Conservation (phyloP, 176 grass and related monocot species). For the Lolium rigidum region DNA sequence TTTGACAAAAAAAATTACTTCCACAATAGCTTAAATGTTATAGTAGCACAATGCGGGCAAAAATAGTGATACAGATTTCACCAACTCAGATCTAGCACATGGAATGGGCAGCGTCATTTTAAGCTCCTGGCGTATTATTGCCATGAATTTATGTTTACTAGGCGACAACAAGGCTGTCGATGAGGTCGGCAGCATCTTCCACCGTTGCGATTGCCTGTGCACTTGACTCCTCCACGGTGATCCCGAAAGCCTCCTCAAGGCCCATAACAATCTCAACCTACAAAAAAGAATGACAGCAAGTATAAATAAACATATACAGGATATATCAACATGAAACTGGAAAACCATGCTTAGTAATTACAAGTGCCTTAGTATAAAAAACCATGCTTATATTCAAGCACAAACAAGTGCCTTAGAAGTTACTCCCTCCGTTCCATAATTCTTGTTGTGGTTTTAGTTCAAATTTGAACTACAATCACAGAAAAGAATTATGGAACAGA, state of each 20-base stretch:
- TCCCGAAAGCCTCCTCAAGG: slow-evolving; percentile 60
- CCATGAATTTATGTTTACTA: background rate
- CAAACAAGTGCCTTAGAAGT: background rate
- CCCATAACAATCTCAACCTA: slow-evolving; percentile 72
- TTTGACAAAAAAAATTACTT: background rate
- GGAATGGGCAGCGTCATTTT: slow-evolving; percentile 7
- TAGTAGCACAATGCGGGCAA: background rate
- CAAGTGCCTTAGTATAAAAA: no score
- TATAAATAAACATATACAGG: no score
- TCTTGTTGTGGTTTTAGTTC: no score
- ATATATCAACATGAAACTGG: background rate
- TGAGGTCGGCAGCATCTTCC: slow-evolving; percentile 62
- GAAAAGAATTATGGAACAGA: no score
- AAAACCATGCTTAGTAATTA: background rate
- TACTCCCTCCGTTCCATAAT: no score
- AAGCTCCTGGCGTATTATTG: slow-evolving; percentile 8
- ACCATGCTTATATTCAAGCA: background rate
- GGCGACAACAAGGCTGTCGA: slow-evolving; percentile 42
- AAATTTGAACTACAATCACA: no score
- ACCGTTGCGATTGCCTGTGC: slow-evolving; percentile 53
- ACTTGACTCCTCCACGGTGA: slow-evolving; percentile 57
- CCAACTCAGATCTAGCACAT: slow-evolving; percentile 30
- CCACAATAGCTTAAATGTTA: slow-evolving; percentile 17
- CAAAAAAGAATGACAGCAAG: background rate
- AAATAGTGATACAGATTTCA: slow-evolving; percentile 28